phyloP scores from a whole-genome alignment of 331 rosid species.

The Erythrophleum ivorense region DNA sequence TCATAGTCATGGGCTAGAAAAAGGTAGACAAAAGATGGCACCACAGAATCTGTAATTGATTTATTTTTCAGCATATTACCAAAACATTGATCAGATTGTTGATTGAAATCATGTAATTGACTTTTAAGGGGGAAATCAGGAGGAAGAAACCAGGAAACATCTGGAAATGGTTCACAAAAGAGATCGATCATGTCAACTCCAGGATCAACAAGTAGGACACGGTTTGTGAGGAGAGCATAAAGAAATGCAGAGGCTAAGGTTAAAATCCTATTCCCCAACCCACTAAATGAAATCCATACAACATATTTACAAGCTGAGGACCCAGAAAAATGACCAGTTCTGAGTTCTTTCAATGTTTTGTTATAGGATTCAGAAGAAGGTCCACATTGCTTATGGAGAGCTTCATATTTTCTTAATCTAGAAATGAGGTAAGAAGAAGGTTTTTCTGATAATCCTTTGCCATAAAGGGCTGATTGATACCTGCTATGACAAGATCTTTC shows the following conservation, averaged over 20 bases:
- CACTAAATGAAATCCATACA: constrained; percentile 86
- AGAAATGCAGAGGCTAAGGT: constrained; percentile 81
- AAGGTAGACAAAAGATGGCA: constrained; percentile 62
- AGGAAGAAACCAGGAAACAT: constrained; percentile 83
- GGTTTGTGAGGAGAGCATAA: constrained; percentile 85
- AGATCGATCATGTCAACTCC: constrained; percentile 82
- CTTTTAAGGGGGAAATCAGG: constrained; percentile 64
- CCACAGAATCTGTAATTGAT: constrained; percentile 32
- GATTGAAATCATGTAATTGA: constrained; percentile 55
- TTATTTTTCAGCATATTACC: constrained; percentile 67
- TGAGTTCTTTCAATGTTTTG: constrained; percentile 61
- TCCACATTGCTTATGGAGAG: constrained; percentile 74
- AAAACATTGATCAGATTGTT: constrained; percentile 58
- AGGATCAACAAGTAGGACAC: constrained; percentile 85
- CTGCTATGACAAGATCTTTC: constrained; percentile 76
- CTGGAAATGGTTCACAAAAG: constrained; percentile 88
- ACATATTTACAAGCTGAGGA: constrained; percentile 67
- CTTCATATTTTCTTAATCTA: constrained; percentile 74
- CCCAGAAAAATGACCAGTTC: constrained; percentile 48
- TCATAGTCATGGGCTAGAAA: constrained; percentile 77
- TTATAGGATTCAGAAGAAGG: constrained; percentile 72
- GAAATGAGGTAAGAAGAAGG: constrained; percentile 79
- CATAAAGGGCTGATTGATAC: constrained; percentile 59
- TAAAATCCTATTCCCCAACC: constrained; percentile 86
- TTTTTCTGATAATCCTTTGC: constrained; percentile 49